phyloP scores from a whole-genome alignment of 2,329 filamentous ascomycete species.

The Xylogone sp. region DNA sequence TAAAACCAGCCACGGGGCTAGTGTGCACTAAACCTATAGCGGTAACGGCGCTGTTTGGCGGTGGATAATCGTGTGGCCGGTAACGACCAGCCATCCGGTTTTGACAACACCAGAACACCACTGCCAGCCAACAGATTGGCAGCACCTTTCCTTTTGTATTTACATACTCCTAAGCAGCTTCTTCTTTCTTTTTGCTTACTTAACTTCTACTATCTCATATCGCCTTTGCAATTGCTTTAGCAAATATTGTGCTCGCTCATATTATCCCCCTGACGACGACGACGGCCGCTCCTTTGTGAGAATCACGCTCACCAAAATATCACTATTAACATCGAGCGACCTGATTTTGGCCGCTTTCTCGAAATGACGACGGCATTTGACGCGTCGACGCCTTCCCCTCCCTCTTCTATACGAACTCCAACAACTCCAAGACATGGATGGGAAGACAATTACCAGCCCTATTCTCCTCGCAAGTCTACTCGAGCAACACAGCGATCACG shows the following conservation, averaged over 20 bases:
- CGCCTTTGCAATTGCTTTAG: not conserved
- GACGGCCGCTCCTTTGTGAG: not conserved
- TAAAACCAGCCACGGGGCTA: not conserved
- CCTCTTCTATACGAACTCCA: conserved; percentile 58
- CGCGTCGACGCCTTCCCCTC: conserved; percentile 51
- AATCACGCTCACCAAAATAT: not conserved
- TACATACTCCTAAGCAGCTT: not conserved
- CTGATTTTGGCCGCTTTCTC: conserved; percentile 1
- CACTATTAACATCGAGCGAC: not conserved
- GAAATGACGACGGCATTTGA: conserved; percentile 30
- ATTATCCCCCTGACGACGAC: not conserved
- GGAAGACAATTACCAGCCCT: conserved; percentile 68
- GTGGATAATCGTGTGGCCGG: not conserved
- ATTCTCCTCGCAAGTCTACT: conserved; percentile 65
- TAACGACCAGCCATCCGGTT: not conserved
- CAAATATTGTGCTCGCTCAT: not conserved
- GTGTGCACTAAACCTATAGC: not conserved
- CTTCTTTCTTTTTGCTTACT: not conserved
- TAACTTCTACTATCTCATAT: not conserved
- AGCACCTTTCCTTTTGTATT: not conserved
- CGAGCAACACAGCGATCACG: conserved; percentile 51
- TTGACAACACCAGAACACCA: not conserved
- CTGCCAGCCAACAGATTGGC: not conserved
- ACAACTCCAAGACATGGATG: conserved; percentile 65
- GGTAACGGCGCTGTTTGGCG: not conserved